Conservation (phyloP, 1,284 basidiomycete genomes). For the Nidula niveotomentosa region DNA sequence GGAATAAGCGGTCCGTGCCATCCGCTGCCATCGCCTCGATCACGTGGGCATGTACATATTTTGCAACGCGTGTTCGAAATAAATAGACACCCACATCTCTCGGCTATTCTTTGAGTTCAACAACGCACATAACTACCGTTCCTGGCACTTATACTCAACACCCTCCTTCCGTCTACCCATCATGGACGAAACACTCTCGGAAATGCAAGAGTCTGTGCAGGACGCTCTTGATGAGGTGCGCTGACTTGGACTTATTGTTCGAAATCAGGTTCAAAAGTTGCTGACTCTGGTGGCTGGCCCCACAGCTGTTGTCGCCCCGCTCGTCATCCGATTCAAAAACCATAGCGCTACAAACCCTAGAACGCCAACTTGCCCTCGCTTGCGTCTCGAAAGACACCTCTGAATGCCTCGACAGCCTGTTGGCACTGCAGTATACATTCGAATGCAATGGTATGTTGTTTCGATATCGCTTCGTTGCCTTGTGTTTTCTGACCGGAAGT, state of each 20-base stretch:
- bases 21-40: conserved; percentile 4
- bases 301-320: conserved; percentile 60
- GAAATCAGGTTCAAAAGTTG: no score
- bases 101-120: conserved; percentile 6
- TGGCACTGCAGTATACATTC: conserved; percentile 70
- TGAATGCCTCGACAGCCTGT: conserved; percentile 51
- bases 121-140: not conserved
- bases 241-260: conserved; percentile 3
- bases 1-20: no score
- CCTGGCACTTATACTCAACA: not conserved
- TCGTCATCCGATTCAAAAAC: conserved; percentile 48
- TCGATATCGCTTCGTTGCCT: not conserved
- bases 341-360: conserved; percentile 54
- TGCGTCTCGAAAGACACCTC: conserved; percentile 41
- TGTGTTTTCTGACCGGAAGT: not conserved
- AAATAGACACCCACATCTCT: conserved; percentile 14
- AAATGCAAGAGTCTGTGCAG: conserved; percentile 49
- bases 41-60: conserved; percentile 8
- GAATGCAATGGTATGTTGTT: conserved; percentile 68
- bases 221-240: conserved; percentile 67
- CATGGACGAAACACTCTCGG: conserved; percentile 15
- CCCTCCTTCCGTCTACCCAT: not conserved
- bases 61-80: conserved; percentile 4
- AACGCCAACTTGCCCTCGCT: conserved; percentile 57
- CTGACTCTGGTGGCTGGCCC: not conserved